These are phyloP conservation scores for Mangifera indica DNA, from an alignment of 345 rosid species.

Conservation along the genomic window DNA sequence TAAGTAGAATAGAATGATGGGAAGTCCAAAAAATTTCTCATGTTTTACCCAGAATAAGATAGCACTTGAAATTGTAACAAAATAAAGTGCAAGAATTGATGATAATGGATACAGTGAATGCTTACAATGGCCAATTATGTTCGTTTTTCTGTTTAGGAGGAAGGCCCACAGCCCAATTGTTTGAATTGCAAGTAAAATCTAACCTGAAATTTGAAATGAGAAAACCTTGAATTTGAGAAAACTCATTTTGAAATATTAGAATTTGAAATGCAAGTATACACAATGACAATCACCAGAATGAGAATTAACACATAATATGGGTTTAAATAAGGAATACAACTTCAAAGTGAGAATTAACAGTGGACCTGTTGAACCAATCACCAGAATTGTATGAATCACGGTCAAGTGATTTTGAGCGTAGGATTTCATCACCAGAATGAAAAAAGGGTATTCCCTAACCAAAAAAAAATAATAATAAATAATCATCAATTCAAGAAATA, in stretches of 20 bases:
- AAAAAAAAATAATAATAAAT: neutral
- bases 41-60: neutral
- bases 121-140: conserved; percentile 80
- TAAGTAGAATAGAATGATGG: neutral
- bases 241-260: neutral
- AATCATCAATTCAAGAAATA: neutral
- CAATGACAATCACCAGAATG: no score
- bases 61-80: neutral
- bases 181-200: conserved; percentile 74
- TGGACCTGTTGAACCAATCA: conserved; percentile 95
- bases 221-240: conserved; percentile 1
- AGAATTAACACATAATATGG: conserved; percentile 1
- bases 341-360: conserved; percentile 15
- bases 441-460: conserved; percentile 90
- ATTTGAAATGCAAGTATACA: neutral
- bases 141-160: conserved; percentile 89
- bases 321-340: conserved; percentile 2
- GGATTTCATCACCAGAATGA: conserved; percentile 90
- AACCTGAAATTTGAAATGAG: conserved; percentile 47
- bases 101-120: conserved; percentile 6
- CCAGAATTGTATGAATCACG: conserved; percentile 98
- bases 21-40: neutral
- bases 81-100: neutral
- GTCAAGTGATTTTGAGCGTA: conserved; percentile 95
- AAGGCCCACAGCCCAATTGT: conserved; percentile 96